These are phyloP conservation scores for Aspergillus sclerotiicarbonarius DNA, from an alignment of 495 filamentous ascomycete genomes.

Conservation along the genomic window DNA sequence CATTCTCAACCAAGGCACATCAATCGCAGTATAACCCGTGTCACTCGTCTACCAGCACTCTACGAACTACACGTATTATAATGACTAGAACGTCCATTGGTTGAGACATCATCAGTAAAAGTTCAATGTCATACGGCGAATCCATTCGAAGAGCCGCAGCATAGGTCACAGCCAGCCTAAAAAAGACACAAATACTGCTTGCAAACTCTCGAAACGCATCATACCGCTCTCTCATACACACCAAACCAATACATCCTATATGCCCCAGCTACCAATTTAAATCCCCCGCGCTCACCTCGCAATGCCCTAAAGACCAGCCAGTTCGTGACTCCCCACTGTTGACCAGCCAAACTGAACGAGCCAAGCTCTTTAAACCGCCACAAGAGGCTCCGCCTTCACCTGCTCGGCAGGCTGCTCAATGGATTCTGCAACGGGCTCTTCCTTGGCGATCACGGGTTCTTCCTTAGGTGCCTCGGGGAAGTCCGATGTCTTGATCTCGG, in stretches of 20 bases:
- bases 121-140: neutral
- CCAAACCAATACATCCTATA: neutral
- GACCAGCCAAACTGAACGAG: neutral
- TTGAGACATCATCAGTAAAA: too few relatives aligned
- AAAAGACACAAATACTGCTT: neutral
- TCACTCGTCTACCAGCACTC: too few relatives aligned
- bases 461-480: conserved; percentile 66
- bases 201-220: conserved; percentile 1
- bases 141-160: neutral
- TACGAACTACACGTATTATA: too few relatives aligned
- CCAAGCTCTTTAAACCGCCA: conserved; percentile 30
- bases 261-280: neutral
- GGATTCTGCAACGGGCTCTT: conserved; percentile 41
- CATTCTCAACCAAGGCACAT: too few relatives aligned
- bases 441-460: conserved; percentile 55
- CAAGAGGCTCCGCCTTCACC: conserved; percentile 33
- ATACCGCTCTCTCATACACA: conserved; percentile 1
- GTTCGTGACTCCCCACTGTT: neutral
- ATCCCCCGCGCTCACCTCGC: neutral
- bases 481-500: conserved; percentile 43
- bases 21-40: too few relatives aligned
- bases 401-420: conserved; percentile 24
- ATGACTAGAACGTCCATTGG: too few relatives aligned
- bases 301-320: neutral
- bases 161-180: neutral